A percentile compares a stretch with the other conserved stretches of the same genome.
Conservation (phyloP, 106 monocot species). For the Agapanthus africanus region DNA sequence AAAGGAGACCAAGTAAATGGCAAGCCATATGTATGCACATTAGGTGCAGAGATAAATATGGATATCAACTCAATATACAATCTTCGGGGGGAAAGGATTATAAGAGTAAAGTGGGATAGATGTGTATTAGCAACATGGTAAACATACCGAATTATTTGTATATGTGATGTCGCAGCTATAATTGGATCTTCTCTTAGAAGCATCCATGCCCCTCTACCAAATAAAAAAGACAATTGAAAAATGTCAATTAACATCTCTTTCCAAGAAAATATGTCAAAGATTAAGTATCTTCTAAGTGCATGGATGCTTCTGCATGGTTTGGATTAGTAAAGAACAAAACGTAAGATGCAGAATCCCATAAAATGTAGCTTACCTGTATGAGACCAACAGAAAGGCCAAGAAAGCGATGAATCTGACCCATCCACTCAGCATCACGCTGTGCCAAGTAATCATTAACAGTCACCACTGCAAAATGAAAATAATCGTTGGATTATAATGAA, state of each 20-base stretch:
- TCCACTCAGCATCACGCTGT: constrained; percentile 98
- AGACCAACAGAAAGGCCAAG: constrained; percentile 97
- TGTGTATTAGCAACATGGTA: constrained; percentile 5
- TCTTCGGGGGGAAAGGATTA: background rate
- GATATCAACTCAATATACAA: background rate
- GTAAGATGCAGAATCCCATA: background rate
- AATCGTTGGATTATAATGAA: constrained; percentile 5
- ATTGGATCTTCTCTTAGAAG: constrained; percentile 72
- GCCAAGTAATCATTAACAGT: constrained; percentile 99
- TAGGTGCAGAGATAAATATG: constrained; percentile 2
- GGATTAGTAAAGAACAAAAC: background rate
- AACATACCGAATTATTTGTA: constrained; percentile 94
- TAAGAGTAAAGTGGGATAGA: background rate
- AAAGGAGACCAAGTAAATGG: background rate
- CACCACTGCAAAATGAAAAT: constrained; percentile 58
- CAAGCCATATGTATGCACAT: background rate
- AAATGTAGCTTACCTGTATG: constrained; percentile 56
- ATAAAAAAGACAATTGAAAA: background rate
- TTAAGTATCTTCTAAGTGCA: background rate
- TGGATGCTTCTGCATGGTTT: background rate
- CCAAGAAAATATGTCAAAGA: background rate
- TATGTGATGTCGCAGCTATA: constrained; percentile 97
- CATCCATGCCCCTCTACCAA: constrained; percentile 72
- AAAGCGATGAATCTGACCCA: constrained; percentile 97
- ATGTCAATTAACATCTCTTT: background rate